Percentiles rank a stretch among this genome's conserved stretches.
phyloP scores from a whole-genome alignment of 169 alveolate species.

The Eimeria mitis region DNA sequence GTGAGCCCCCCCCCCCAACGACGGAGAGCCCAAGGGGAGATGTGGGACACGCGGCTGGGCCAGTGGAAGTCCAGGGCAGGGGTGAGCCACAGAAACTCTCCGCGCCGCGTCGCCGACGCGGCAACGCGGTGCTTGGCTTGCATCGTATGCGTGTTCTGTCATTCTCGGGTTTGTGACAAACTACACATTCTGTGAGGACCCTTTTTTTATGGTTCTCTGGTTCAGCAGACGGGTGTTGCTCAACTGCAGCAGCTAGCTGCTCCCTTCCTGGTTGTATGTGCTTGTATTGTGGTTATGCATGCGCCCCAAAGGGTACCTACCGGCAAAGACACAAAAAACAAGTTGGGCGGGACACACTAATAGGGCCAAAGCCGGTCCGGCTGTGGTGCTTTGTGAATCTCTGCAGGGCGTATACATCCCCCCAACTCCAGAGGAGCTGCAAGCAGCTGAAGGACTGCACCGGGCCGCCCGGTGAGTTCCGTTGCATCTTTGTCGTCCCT shows the following conservation, averaged over 20 bases:
- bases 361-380: background rate
- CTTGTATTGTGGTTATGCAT: background rate
- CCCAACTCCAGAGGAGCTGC: constrained; percentile 70
- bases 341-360: too few relatives aligned
- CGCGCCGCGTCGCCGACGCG: too few relatives aligned
- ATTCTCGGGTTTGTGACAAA: background rate
- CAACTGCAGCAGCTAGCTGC: background rate
- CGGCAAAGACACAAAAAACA: too few relatives aligned
- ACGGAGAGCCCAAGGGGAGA: constrained; percentile 47
- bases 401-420: constrained; percentile 74
- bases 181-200: too few relatives aligned
- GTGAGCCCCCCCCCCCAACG: constrained; percentile 70
- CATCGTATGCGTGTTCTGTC: background rate
- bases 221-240: background rate
- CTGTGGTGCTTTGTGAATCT: background rate
- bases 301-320: background rate
- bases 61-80: constrained; percentile 80
- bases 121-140: background rate
- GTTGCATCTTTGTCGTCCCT: background rate
- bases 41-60: constrained; percentile 78
- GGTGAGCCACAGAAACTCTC: background rate
- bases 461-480: constrained; percentile 27
- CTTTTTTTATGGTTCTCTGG: background rate
- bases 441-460: constrained; percentile 40
- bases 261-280: background rate